These are phyloP conservation scores for Scalesia atractyloides DNA, from an alignment of 129 eudicot species.

Conservation along the genomic window DNA sequence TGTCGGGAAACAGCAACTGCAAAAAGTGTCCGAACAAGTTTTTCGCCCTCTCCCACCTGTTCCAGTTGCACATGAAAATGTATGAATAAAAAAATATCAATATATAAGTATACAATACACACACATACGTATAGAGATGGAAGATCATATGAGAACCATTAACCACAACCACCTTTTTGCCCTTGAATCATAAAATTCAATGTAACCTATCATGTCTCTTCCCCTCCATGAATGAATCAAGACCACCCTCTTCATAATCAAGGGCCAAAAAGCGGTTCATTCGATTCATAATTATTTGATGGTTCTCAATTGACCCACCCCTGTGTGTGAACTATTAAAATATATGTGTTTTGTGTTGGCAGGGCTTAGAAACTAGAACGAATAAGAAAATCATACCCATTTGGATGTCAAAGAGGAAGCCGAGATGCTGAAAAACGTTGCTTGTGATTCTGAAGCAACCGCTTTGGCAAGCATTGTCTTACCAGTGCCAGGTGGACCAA, in stretches of 20 bases:
- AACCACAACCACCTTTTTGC: neutral
- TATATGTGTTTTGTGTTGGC: neutral
- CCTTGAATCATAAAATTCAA: neutral
- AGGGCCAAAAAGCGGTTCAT: neutral
- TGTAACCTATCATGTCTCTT: neutral
- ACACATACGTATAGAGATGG: neutral
- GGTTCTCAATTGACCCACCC: neutral
- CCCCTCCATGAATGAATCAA: neutral
- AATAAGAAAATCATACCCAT: slow-evolving; percentile 56
- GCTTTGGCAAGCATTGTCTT: slow-evolving; percentile 99
- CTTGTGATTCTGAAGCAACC: slow-evolving; percentile 95
- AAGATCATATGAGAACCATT: neutral
- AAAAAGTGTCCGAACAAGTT: slow-evolving; percentile 96
- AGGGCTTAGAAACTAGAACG: slow-evolving; percentile 1
- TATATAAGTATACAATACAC: neutral
- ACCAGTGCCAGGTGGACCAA: slow-evolving; percentile 99
- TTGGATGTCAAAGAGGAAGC: slow-evolving; percentile 98
- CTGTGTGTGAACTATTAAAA: neutral
- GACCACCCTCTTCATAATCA: neutral
- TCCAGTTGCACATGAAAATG: slow-evolving; percentile 4
- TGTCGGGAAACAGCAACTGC: slow-evolving; percentile 84
- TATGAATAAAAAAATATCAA: neutral
- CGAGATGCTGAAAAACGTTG: slow-evolving; percentile 93
- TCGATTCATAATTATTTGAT: neutral
- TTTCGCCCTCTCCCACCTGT: slow-evolving; percentile 99